A percentile compares a stretch with the other conserved stretches of the same genome.
Evolutionary conservation across 2,329 filamentous ascomycete species (phyloP).

Genomic region (Diatrype stigma): DNA sequence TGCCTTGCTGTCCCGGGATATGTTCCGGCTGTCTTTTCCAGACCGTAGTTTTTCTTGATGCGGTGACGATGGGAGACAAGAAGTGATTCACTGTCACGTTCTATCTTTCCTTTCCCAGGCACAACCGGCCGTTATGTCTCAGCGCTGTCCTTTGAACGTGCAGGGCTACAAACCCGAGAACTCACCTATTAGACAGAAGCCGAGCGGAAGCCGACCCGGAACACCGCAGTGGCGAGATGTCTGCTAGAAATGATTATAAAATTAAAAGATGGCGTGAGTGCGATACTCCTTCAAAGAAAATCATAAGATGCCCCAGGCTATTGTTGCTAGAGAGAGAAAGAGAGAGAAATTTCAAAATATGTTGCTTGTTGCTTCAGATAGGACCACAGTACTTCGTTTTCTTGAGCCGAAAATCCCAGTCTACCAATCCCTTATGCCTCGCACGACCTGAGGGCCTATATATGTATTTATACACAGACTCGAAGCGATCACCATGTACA

Average conservation of each 20-base stretch:
- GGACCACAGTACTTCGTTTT: no score
- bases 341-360: no score
- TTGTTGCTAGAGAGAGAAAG: no score
- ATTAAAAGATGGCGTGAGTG: no score
- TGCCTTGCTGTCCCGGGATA: neutral
- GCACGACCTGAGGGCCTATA: neutral
- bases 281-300: no score
- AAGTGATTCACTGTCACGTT: neutral
- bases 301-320: no score
- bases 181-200: neutral
- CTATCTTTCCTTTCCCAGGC: neutral
- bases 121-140: neutral
- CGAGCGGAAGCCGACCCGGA: neutral
- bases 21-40: neutral
- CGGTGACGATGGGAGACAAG: neutral
- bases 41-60: neutral
- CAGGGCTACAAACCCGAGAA: neutral
- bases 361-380: no score
- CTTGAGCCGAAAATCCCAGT: no score
- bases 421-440: no score
- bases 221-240: no score
- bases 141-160: neutral
- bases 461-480: neutral
- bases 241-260: no score
- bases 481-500: no score